Base-by-base conservation (phyloP, 1,284 basidiomycete species). In the Apiotrichum porosum region DNA sequence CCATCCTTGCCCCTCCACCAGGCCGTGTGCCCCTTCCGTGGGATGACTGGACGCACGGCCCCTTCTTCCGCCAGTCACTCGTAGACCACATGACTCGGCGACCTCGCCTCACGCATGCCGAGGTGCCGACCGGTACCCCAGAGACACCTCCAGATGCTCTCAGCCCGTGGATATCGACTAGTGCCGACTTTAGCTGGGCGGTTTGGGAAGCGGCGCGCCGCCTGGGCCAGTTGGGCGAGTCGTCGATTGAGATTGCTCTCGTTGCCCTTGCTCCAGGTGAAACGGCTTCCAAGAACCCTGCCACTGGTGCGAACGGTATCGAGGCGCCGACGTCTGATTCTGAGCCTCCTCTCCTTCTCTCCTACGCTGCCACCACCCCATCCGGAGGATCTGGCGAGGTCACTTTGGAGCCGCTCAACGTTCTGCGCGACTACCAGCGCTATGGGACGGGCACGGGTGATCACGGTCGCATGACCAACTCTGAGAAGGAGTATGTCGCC, bases 161-260 rank as follows among this genome's bases (percentile, higher is more conserved):
- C 24, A 49, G 52, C 2, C 57, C 59, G 6, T 68, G 63, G 62
- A 61, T 68, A 18, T 55, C 50, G n/a, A 48, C 47, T 3, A 50
- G 45, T 13, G 15, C 28, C 9, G 42, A 46, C 32, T 37, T 63
- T 15, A 24, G 39, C n/a, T 66, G 66, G 66, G 47, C 40, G 6
- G 47, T 66, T 12, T 66, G 63, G 62, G 61, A 66, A 23, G 52
- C 61, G 0, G 57, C 61, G 15, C 56, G 62, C 22, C 48, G 60
- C 2, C 48, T 47, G 12, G 30, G n/a, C n/a, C 37, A 24, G 14
- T 18, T 14, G 36, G 30, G 28, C 42, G 30, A n/a, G 22, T 13
- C 18, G 57, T 61, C 13, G 22, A n/a, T n/a, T n/a, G n/a, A 54
- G 21, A 12, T 64, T 14, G 54, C 60, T 1, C 32, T 62, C 4